These are phyloP conservation scores for Aspergillus proliferans DNA, from an alignment of 2,329 filamentous ascomycete species.

Conservation along the genomic window DNA sequence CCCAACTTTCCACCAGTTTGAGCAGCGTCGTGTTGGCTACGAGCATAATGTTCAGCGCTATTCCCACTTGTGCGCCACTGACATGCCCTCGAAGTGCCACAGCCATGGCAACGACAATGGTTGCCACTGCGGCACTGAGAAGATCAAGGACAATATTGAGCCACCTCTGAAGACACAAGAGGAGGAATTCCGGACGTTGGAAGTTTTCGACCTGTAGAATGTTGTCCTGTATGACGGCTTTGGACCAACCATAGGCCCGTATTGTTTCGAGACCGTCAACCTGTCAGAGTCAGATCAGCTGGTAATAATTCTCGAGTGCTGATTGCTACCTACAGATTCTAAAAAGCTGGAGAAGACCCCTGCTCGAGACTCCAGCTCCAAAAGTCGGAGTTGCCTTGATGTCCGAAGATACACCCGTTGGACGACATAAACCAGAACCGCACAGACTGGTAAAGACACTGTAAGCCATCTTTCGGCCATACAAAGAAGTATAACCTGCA, in stretches of 20 bases:
- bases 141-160: slow-evolving; percentile 15
- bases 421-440: slow-evolving; percentile 21
- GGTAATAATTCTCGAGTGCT: too few relatives aligned
- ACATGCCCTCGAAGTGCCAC: slow-evolving; percentile 19
- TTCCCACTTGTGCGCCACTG: slow-evolving; percentile 37
- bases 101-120: slow-evolving; percentile 5
- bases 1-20: slow-evolving; percentile 43
- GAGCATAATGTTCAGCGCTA: slow-evolving; percentile 44
- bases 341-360: too few relatives aligned
- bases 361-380: slow-evolving; percentile 47
- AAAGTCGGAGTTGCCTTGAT: slow-evolving; percentile 43
- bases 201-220: slow-evolving; percentile 6
- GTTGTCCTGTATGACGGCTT: neutral
- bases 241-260: slow-evolving; percentile 45
- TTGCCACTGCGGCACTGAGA: slow-evolving; percentile 5
- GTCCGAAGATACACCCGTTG: slow-evolving; percentile 42
- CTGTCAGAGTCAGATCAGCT: slow-evolving; percentile 47
- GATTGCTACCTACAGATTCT: too few relatives aligned
- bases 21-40: slow-evolving; percentile 40
- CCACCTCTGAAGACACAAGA: slow-evolving; percentile 17
- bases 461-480: too few relatives aligned
- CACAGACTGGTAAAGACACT: too few relatives aligned
- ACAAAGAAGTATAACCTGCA: too few relatives aligned
- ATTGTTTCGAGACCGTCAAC: slow-evolving; percentile 45
- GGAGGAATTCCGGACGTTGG: slow-evolving; percentile 16